Evolutionary conservation across 805 yeast genomes (phyloP), one percentile per base, ranked within the genome.

Genomic region (Metschnikowia gruessii): DNA sequence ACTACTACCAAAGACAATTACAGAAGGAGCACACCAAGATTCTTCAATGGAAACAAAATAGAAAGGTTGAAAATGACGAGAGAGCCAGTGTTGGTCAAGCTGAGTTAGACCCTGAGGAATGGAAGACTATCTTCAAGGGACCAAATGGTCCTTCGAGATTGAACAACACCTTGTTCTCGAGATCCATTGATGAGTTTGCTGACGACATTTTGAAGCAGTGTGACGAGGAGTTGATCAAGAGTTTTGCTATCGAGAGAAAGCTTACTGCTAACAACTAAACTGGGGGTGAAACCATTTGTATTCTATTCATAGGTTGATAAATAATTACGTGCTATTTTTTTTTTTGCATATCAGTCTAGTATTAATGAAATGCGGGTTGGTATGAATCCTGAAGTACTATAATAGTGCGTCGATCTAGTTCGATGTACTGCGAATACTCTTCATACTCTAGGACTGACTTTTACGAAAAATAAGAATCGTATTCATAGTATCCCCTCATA

Each of bases 1-100:
- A 85, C 72, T 86, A 83, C 68, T 85, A 80, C 72, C 94, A 86
- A 69, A 81, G 95, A 71, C 83, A 80, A 57, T 72, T 80, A 49
- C 77, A 82, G 40, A 78, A 89, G 62, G 95, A 87, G 62, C 71
- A 76, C 63, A 67, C 81, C 50, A 85, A 83, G 70, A 76, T 87
- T 54, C 72, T 74, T 53, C 87, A 82, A 61, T 87, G 92, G 91
- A 83, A 83, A 61, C 81, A 78, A 59, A 81, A 80, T 64, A 72
- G 86, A 61, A 77, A 78, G 64, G 72, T 76, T 49, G 91, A 85
- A 57, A 84, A 85, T 66, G 72, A 75, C 35, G 78, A 75, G 55
- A 75, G 85, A 52, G 77, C 77, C 45, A 79, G 80, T 60, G 66
- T 62, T 31, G 83, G 86, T 46, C 80, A 82, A 60, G 71, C 76